Base-by-base conservation (phyloP, 345 rosid genomes). In the Citrus maxima region DNA sequence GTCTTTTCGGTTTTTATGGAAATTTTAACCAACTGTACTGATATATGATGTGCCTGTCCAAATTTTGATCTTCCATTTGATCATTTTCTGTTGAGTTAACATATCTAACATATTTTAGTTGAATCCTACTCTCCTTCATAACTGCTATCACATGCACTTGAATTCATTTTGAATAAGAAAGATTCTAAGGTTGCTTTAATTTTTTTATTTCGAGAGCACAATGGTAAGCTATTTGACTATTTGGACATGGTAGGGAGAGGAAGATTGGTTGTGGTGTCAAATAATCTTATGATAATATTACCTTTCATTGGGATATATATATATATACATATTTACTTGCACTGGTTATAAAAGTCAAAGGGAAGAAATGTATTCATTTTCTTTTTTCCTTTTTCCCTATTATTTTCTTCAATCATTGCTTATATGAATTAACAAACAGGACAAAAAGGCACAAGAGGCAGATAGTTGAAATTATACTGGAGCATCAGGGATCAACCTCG, bases 371-470 rank as follows among this genome's bases (percentile, higher is more conserved):
- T 21, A 35, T 34, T 19, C 10, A 66, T 4, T 8, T 19, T 19
- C 1, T 58, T 34, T 66, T 66, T 0, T 27, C 10, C 19, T 64
- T 64, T 35, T 66, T 21, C 7, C 25, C 22, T 2, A 12, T 66
- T 66, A 66, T 66, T 66, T 66, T 21, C 42, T 34, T 66, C 46
- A 7, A 66, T 35, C 69, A 65, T 65, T 65, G 42, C 3, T 66
- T 76, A 70, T 73, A 27, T 82, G 4, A 79, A 76, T 74, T 68
- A 71, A 61, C 38, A 55, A 71, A 63, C 86, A 93, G 98, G 84
- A 83, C 68, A 49, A 93, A 93, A 83, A 90, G 89, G 84, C 58
- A 32, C 69, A 90, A 87, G 83, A 78, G 84, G 56, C 97, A 92
- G 82, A 78, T 68, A 67, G 5, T 77, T 19, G 89, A 90, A 59